Base-by-base conservation (phyloP, 768 basidiomycete species). In the Suillus discolor region DNA sequence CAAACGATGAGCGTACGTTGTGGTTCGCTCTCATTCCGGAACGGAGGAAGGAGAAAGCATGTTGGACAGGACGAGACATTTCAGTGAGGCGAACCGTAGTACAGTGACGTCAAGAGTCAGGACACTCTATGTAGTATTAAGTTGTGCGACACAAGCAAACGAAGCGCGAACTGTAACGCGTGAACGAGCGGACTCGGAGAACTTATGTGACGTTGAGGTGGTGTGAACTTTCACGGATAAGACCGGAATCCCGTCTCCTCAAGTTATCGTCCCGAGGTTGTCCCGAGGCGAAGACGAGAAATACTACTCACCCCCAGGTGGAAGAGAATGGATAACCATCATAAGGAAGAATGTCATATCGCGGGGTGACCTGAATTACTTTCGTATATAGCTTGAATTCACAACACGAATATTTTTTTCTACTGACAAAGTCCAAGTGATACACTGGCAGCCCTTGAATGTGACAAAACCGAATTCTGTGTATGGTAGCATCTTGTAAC, bases 31-130 rank as follows among this genome's bases (percentile, higher is more conserved):
- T 68, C 7, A 63, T 5, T 45, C 66, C 59, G 18, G 60, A 57
- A 62, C 75, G 75, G 67, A 70, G 28, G 3, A 67, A 65, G 4
- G 65, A 62, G 36, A 71, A 63, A 45, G 69, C 64, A 45, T 70
- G 77, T 47, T 63, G 68, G 39, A 65, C 61, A 15, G 68, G 16
- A 62, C 72, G 71, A 31, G 63, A 70, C 75, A 77, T 77, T 66
- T n/a, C n/a, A 38, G 42, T 34, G 55, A 16, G 49, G 20, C 49
- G 8, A 25, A 59, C 55, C 55, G 55, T 57, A 39, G 18, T 42
- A 41, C 59, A 28, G 25, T 42, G 57, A 20, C 18, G 39, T 41
- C 18, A 8, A 28, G 16, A 4, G 11, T 18, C 23, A 25, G 4
- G 25, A 41, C 25, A 20, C 20, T 55, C 20, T 55, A 18, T 53